phyloP scores from a whole-genome alignment of 352 stramenopile genomes.

The Phytophthora ohioensis region DNA sequence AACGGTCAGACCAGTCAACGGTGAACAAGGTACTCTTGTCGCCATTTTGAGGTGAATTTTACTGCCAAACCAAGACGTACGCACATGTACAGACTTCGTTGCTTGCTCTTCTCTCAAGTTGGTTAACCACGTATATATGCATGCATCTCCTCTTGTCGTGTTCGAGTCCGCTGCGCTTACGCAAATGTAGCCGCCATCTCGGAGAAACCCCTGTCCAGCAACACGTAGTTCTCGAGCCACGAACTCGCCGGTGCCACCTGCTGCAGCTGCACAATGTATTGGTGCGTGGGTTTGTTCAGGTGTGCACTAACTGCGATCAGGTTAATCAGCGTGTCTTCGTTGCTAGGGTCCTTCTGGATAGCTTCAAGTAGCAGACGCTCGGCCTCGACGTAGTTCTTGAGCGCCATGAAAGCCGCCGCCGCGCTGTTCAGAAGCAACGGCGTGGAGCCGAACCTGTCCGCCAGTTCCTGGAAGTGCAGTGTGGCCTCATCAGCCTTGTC shows the following conservation, averaged over 20 bases:
- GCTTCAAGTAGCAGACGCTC: slow-evolving; percentile 91
- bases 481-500: slow-evolving; percentile 91
- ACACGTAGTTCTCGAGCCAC: slow-evolving; percentile 77
- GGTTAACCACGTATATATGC: slow-evolving; percentile 33
- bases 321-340: slow-evolving; percentile 96
- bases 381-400: slow-evolving; percentile 92
- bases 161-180: slow-evolving; percentile 31
- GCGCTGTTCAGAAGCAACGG: slow-evolving; percentile 93
- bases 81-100: slow-evolving; percentile 25
- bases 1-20: slow-evolving; percentile 9
- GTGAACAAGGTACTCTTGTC: slow-evolving; percentile 24
- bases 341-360: slow-evolving; percentile 80
- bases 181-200: slow-evolving; percentile 75
- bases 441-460: slow-evolving; percentile 95
- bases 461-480: slow-evolving; percentile 94
- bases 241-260: slow-evolving; percentile 75
- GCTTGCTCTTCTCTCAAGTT: slow-evolving; percentile 25
- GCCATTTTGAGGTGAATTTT: slow-evolving; percentile 32
- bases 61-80: slow-evolving; percentile 26
- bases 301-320: slow-evolving; percentile 92
- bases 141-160: slow-evolving; percentile 16
- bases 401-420: slow-evolving; percentile 92
- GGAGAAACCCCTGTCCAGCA: slow-evolving; percentile 74
- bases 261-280: slow-evolving; percentile 86
- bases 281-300: slow-evolving; percentile 85